These are phyloP conservation scores for Myxozyma geophila DNA, from an alignment of 805 yeast genomes.

Conservation along the genomic window DNA sequence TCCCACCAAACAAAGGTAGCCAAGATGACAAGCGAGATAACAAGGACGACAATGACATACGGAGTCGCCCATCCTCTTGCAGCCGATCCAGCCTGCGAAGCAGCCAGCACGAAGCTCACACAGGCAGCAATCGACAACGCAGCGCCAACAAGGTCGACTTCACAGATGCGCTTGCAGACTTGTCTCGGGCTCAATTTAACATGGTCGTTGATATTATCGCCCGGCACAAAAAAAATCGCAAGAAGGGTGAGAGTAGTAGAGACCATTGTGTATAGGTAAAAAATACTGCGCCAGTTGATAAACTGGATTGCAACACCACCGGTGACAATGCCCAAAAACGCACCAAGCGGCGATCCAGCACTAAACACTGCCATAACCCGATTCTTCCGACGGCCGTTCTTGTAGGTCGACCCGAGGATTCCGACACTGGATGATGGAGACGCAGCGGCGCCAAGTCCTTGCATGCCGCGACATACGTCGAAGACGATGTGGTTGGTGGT, in stretches of 20 bases:
- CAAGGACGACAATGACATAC: constrained; percentile 51
- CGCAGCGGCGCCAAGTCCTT: constrained; percentile 52
- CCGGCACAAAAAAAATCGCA: constrained; percentile 47
- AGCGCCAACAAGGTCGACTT: constrained; percentile 54
- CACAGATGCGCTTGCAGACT: constrained; percentile 17
- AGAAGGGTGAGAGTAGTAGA: constrained; percentile 42
- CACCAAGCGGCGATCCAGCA: constrained; percentile 57
- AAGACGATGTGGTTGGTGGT: constrained; percentile 44
- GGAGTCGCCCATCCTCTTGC: constrained; percentile 53
- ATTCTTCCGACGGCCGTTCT: constrained; percentile 48
- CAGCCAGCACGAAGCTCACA: constrained; percentile 51
- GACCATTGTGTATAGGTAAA: constrained; percentile 50
- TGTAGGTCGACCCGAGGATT: constrained; percentile 50
- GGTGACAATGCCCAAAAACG: constrained; percentile 50
- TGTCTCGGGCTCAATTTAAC: background rate
- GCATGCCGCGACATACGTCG: constrained; percentile 52
- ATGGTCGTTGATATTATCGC: constrained; percentile 41
- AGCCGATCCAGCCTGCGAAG: constrained; percentile 52
- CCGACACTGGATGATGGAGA: constrained; percentile 57
- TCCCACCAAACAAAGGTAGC: constrained; percentile 49
- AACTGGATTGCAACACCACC: constrained; percentile 53
- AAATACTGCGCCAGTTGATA: constrained; percentile 51
- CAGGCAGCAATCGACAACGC: constrained; percentile 50
- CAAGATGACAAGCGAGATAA: constrained; percentile 48
- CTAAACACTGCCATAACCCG: constrained; percentile 46